Conservation (phyloP, 257 asterid genomes). For the Gentiana straminea region DNA sequence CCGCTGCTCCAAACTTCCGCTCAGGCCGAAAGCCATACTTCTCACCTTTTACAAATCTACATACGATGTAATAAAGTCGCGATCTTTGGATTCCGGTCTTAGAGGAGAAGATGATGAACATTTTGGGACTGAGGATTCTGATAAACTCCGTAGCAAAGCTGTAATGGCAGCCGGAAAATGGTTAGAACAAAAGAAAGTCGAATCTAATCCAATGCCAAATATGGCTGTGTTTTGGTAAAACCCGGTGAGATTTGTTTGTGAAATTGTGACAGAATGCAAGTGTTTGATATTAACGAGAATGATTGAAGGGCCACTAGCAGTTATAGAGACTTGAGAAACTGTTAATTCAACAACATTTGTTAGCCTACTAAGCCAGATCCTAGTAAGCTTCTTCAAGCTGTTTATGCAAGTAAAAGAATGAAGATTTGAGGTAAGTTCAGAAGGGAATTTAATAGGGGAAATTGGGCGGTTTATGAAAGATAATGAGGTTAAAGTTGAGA, state of each 20-base stretch:
- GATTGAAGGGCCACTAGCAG: slow-evolving; percentile 56
- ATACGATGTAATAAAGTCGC: too few species aligned
- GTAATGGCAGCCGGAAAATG: too few species aligned
- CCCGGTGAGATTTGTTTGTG: slow-evolving; percentile 62
- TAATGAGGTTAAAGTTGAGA: slow-evolving; percentile 55
- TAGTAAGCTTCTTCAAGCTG: slow-evolving; percentile 63
- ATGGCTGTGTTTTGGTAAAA: slow-evolving; percentile 58
- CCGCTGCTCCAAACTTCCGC: too few species aligned
- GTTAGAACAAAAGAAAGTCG: too few species aligned
- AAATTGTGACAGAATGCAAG: slow-evolving; percentile 41
- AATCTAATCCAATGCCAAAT: too few species aligned
- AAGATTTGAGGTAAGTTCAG: slow-evolving; percentile 50
- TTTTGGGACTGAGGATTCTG: too few species aligned
- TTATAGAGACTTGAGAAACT: slow-evolving; percentile 37
- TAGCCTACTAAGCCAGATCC: slow-evolving; percentile 60
- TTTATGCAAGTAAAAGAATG: slow-evolving; percentile 54
- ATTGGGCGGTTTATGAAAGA: slow-evolving; percentile 68
- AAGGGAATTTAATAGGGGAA: slow-evolving; percentile 52
- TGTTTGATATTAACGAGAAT: slow-evolving; percentile 38
- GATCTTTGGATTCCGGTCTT: too few species aligned
- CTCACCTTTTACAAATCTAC: too few species aligned
- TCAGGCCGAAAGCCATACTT: too few species aligned
- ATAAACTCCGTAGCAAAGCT: too few species aligned
- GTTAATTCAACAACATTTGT: slow-evolving; percentile 44
- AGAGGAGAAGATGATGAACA: too few species aligned